A percentile compares a stretch with the other conserved stretches of the same genome.
phyloP scores from a whole-genome alignment of 2,329 filamentous ascomycete species.

The Coniochaeta sp. region DNA sequence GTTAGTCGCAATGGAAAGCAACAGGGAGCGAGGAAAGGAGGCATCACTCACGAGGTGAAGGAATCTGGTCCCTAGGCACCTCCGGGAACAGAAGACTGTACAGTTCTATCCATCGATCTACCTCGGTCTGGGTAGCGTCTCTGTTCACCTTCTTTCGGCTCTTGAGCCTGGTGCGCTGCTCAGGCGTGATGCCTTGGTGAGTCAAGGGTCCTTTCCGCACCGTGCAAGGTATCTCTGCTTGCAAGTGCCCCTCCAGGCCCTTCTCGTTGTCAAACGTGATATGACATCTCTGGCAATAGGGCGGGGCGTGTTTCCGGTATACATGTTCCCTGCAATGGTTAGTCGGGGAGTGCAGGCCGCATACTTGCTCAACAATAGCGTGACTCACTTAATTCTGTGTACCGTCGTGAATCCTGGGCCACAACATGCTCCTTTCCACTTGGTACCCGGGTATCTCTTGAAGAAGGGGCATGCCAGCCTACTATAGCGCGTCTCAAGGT shows the following conservation, averaged over 20 bases:
- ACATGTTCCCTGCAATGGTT: constrained; percentile 2
- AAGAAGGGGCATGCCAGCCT: constrained; percentile 3
- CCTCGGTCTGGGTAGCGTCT: not conserved
- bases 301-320: not conserved
- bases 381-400: constrained; percentile 2
- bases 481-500: not conserved
- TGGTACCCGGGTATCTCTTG: constrained; percentile 1
- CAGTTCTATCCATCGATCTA: not conserved
- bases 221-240: not conserved
- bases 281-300: constrained; percentile 3
- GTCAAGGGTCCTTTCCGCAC: not conserved
- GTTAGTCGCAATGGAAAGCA: not conserved
- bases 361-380: not conserved
- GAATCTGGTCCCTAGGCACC: not conserved
- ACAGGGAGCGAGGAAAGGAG: not conserved
- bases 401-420: constrained; percentile 1
- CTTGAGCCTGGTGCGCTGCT: not conserved
- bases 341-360: not conserved
- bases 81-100: not conserved
- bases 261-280: not conserved
- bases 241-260: not conserved
- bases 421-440: constrained; percentile 1
- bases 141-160: not conserved
- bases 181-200: not conserved
- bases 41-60: not conserved